These are phyloP conservation scores for Margaritispora aquatica DNA, from an alignment of 495 filamentous ascomycete species.

Conservation along the genomic window DNA sequence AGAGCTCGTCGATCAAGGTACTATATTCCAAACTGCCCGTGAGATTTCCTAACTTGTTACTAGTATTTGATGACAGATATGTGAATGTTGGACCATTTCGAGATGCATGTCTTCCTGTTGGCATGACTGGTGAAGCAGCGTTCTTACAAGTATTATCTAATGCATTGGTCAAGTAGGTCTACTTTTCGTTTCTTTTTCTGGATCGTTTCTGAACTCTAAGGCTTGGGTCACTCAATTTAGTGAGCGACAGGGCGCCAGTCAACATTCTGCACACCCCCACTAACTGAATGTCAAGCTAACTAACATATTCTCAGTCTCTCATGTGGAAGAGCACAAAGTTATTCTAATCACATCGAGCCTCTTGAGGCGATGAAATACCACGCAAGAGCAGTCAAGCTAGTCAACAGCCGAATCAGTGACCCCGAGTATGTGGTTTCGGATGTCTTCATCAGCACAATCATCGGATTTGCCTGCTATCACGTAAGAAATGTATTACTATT, in stretches of 20 bases:
- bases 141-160: slow-evolving; percentile 15
- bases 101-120: slow-evolving; percentile 11
- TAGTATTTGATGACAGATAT: slow-evolving; percentile 5
- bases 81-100: slow-evolving; percentile 8
- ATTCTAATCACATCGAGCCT: background rate
- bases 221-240: no score
- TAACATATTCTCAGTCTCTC: no score
- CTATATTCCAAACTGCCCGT: background rate
- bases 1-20: slow-evolving; percentile 11
- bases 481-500: background rate
- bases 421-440: background rate
- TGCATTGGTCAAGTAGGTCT: slow-evolving; percentile 8
- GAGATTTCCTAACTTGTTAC: background rate
- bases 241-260: no score
- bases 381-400: slow-evolving; percentile 3
- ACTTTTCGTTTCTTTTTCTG: no score
- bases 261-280: no score
- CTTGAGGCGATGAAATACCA: slow-evolving; percentile 1
- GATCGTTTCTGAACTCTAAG: no score
- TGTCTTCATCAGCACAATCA: slow-evolving; percentile 1
- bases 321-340: background rate
- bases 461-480: slow-evolving; percentile 11
- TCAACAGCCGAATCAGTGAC: background rate
- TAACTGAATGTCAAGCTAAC: no score
- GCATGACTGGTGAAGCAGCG: slow-evolving; percentile 11